Conservation (phyloP, 768 basidiomycete species). For the Pleurotus tuoliensis region DNA sequence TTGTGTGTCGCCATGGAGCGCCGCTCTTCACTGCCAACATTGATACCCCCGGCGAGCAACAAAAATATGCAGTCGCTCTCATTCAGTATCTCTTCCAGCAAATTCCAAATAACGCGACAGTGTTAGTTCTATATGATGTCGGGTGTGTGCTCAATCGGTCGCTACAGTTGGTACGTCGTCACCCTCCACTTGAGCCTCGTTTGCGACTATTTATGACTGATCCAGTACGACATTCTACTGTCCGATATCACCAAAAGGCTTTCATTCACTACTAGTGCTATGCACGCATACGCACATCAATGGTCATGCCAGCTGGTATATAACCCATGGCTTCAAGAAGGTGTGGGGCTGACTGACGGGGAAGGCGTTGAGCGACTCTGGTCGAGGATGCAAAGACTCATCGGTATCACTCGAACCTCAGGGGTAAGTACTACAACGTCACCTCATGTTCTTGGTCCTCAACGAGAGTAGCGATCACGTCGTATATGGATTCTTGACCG, state of each 20-base stretch:
- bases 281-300: conserved; percentile 32
- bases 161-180: conserved; percentile 15
- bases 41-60: conserved; percentile 24
- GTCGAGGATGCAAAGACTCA: conserved; percentile 22
- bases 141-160: conserved; percentile 24
- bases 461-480: conserved; percentile 13
- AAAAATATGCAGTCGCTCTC: conserved; percentile 25
- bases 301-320: conserved; percentile 32
- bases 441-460: no score
- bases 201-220: no score
- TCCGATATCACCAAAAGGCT: conserved; percentile 14
- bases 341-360: conserved; percentile 29
- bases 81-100: conserved; percentile 23
- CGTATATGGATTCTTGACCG: conserved; percentile 32
- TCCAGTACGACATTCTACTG: conserved; percentile 20
- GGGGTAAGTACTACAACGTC: not conserved
- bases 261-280: conserved; percentile 22
- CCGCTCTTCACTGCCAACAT: conserved; percentile 29
- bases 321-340: conserved; percentile 23
- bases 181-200: no score
- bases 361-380: conserved; percentile 31
- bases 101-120: conserved; percentile 16
- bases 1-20: conserved; percentile 29
- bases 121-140: conserved; percentile 22
- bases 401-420: conserved; percentile 13